A percentile compares a stretch with the other conserved stretches of the same genome.
Conservation (phyloP, 2,329 filamentous ascomycete species). For the Penicillium sp. region DNA sequence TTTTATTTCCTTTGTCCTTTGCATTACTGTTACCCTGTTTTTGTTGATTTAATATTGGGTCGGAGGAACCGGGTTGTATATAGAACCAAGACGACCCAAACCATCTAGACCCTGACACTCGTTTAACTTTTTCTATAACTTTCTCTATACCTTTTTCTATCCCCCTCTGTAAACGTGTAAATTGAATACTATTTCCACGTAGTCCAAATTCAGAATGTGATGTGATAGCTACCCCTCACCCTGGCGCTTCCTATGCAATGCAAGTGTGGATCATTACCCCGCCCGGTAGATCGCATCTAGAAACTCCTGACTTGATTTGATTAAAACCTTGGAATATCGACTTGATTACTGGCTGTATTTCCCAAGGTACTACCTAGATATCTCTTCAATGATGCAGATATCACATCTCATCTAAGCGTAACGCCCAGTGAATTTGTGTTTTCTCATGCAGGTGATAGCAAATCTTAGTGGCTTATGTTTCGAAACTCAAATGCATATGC, state of each 20-base stretch:
- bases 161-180: too few species aligned
- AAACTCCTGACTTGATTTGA: not conserved
- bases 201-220: not conserved
- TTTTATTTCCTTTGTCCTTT: conserved; percentile 11
- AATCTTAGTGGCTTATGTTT: not conserved
- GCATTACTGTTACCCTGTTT: not conserved
- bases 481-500: not conserved
- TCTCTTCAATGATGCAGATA: not conserved
- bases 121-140: too few species aligned
- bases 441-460: not conserved
- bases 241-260: not conserved
- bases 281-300: not conserved
- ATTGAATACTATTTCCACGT: too few species aligned
- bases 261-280: conserved; percentile 6
- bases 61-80: conserved; percentile 23
- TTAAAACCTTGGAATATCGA: too few species aligned
- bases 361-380: not conserved
- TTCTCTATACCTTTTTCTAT: too few species aligned
- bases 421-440: not conserved
- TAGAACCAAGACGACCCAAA: conserved; percentile 21
- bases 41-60: conserved; percentile 9
- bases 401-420: conserved; percentile 1
- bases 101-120: conserved; percentile 11
- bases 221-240: conserved; percentile 10
- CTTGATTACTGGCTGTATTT: not conserved